phyloP scores from a whole-genome alignment of 495 filamentous ascomycete species.

The Cudoniella acicularis region DNA sequence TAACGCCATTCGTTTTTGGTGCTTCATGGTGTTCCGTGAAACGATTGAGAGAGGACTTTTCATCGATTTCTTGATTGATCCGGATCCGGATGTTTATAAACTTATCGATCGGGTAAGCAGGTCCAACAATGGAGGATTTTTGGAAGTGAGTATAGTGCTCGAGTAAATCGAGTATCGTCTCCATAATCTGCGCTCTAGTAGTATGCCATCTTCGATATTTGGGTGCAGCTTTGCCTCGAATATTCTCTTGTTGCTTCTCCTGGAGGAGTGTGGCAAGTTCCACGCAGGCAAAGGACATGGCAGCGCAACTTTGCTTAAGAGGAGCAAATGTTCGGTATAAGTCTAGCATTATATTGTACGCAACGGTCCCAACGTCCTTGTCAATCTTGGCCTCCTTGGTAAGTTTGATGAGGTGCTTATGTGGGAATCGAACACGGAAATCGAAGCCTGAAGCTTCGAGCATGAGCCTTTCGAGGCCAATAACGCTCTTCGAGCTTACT shows the following conservation, averaged over 20 bases:
- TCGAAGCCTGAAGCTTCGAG: conserved; percentile 93
- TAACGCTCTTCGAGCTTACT: conserved; percentile 64
- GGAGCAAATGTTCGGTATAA: conserved; percentile 90
- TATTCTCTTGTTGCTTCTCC: conserved; percentile 18
- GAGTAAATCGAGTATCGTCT: conserved; percentile 80
- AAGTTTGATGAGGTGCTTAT: conserved; percentile 78
- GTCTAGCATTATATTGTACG: conserved; percentile 81
- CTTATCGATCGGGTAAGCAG: conserved; percentile 61
- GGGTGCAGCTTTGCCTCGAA: conserved; percentile 9
- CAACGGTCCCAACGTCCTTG: conserved; percentile 52
- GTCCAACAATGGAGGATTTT: conserved; percentile 66
- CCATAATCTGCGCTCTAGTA: conserved; percentile 67
- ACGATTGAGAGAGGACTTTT: conserved; percentile 44
- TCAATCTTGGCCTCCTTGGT: conserved; percentile 45
- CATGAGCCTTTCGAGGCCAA: conserved; percentile 87
- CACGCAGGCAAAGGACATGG: conserved; percentile 76
- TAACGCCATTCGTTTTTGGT: conserved; percentile 20
- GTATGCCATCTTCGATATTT: conserved; percentile 54
- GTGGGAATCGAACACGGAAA: conserved; percentile 86
- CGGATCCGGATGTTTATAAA: conserved; percentile 83
- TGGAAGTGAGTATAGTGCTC: conserved; percentile 83
- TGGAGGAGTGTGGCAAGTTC: conserved; percentile 70
- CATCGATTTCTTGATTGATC: conserved; percentile 71
- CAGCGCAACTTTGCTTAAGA: conserved; percentile 76
- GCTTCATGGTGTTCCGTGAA: conserved; percentile 36